Base-by-base conservation (phyloP, 345 rosid genomes). In the Boechera divaricarpa region DNA sequence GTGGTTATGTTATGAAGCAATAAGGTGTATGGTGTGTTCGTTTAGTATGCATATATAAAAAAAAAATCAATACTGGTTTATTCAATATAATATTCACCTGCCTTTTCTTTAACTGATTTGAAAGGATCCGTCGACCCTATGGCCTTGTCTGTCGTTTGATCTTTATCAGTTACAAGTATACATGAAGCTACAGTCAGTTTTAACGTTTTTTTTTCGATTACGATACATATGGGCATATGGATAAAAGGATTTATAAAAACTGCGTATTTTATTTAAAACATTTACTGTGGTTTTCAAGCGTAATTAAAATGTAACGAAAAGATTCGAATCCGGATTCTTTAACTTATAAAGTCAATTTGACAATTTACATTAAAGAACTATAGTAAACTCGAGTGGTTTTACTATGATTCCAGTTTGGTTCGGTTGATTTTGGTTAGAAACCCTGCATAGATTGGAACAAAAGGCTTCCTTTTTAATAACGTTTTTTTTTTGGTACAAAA, bases 361-460 rank as follows among this genome's bases (percentile, higher is more conserved):
- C 36, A 5, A 33, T 33, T 33, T 6, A 33, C 21, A 32, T 59
- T 51, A 33, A 49, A 7, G 12, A 7, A 51, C 24, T 21, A 21
- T 21, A 24, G 36, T 71, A 2, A 5, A 59, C n/a, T 71, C 58
- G 16, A 72, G 9, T 36, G 38, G 38, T 53, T 54, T 16, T 16
- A 18, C 8, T 8, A 12, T 73, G 54, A 39, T 31, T 53, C 36
- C 4, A 57, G 47, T 74, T 63, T 74, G 18, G 48, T 54, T 55
- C n/a, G 35, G 65, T 13, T 55, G 11, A 42, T 26, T 28, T 63
- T 72, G 44, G 41, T 57, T 45, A 35, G 49, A 29, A 60, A 71
- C 16, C 45, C 48, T 47, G 42, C 42, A 9, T 39, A 39, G 1
- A 39, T 10, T 45, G 66, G 16, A 74, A 35, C 24, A 74, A 47